Percentiles rank a stretch among this genome's conserved stretches.
These are phyloP conservation scores for Nemania diffusa DNA, from an alignment of 2,329 filamentous ascomycete species.

Conservation along the genomic window DNA sequence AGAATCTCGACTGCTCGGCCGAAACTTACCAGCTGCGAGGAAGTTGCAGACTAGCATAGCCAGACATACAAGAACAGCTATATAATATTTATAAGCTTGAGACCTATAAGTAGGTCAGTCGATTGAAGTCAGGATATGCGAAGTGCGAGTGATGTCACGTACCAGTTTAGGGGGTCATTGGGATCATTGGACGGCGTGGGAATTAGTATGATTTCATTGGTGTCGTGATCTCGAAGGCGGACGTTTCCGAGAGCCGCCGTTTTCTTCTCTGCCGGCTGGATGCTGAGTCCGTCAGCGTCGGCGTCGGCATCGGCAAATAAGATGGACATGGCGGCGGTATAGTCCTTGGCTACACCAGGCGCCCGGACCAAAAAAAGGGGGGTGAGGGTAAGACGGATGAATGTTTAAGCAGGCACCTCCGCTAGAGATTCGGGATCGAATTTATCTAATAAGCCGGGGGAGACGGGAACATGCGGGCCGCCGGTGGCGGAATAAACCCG, in stretches of 20 bases:
- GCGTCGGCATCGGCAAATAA: background rate
- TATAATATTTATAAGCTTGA: slow-evolving; percentile 60
- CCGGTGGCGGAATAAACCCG: background rate
- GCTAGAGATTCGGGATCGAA: background rate
- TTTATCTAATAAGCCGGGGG: background rate
- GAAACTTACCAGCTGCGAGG: slow-evolving; percentile 58
- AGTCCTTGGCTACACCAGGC: background rate
- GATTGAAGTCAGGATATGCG: background rate
- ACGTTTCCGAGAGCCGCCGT: slow-evolving; percentile 54
- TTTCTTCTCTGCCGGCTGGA: slow-evolving; percentile 18
- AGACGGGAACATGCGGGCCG: background rate
- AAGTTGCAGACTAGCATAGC: slow-evolving; percentile 68
- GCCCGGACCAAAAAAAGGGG: background rate
- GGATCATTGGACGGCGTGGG: slow-evolving; percentile 51
- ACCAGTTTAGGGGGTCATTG: slow-evolving; percentile 53
- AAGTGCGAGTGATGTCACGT: background rate
- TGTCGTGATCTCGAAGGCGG: slow-evolving; percentile 54
- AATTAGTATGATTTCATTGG: slow-evolving; percentile 51
- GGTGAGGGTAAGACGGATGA: background rate
- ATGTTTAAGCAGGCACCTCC: background rate
- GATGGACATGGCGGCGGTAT: slow-evolving; percentile 12
- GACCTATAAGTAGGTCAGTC: slow-evolving; percentile 48
- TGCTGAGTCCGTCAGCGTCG: no score
- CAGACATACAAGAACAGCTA: slow-evolving; percentile 60
- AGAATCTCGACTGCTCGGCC: background rate